Base-by-base conservation (phyloP, 441 rosid species). In the Populus hybrid region DNA sequence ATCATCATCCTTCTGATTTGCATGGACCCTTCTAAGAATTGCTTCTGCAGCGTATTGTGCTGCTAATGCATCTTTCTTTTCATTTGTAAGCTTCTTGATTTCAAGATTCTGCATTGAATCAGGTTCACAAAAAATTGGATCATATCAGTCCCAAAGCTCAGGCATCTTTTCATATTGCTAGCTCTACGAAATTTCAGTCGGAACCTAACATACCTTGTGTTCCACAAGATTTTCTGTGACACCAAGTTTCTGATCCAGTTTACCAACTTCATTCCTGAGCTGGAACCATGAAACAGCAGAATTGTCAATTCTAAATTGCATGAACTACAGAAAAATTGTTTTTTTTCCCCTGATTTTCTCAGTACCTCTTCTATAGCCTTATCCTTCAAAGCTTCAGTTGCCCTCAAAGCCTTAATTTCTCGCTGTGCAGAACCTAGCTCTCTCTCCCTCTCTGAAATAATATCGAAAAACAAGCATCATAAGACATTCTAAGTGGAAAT, bases 1-100 rank as follows among this genome's bases (percentile, higher is more conserved):
- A 26, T 89, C 92, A 73, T 90, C 89, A 9, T 94, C 99, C 83
- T 85, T 92, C 53, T 86, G 91, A 80, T 75, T 81, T 21, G 84
- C 87, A 65, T 90, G 89, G 46, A 94, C 88, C 86, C 97, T 90
- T 78, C 97, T 83, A 7, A 94, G 92, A 74, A 95, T 86, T 69
- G 88, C 94, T 86, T 94, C 99, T 14, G 94, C 97, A 16, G 97
- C 97, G 64, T 87, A 92, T 42, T 90, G 99, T 16, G 95, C 98
- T 16, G 97, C 91, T 64, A 94, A 30, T 61, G 98, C 97, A 65
- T 91, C 95, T 86, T 86, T 94, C 85, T 90, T 92, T 81, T 90
- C 97, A 26, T 79, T 83, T 67, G 30, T 46, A 9, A 94, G 83
- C 76, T 86, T 92, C 88, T 85, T 95, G 80, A 90, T 85, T 82